Percentiles rank a stretch among this genome's conserved stretches.
Conservation (phyloP, 768 basidiomycete genomes). For the Daedalea quercina region DNA sequence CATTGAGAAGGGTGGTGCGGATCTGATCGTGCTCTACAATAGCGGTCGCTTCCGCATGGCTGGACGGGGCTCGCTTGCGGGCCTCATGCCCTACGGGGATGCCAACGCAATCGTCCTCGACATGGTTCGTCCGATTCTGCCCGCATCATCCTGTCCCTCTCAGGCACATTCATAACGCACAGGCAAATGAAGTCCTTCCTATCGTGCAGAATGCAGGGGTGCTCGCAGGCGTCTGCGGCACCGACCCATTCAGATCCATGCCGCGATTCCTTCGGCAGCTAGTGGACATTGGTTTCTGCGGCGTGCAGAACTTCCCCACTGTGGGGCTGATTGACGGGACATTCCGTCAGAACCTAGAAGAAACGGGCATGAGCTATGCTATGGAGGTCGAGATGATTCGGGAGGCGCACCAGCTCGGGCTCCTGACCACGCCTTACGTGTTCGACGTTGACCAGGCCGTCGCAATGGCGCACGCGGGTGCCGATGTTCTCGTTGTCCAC, state of each 20-base stretch:
- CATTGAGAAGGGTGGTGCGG: constrained; percentile 14
- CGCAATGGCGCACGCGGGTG: constrained; percentile 14
- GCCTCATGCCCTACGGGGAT: constrained; percentile 15
- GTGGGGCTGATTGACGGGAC: constrained; percentile 15
- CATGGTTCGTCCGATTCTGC: constrained; percentile 5
- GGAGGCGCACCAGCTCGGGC: constrained; percentile 11
- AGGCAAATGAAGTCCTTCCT: constrained; percentile 14
- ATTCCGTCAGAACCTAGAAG: constrained; percentile 16
- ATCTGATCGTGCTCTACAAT: constrained; percentile 15
- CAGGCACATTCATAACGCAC: neutral
- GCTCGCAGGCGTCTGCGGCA: constrained; percentile 15
- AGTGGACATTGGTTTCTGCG: constrained; percentile 13
- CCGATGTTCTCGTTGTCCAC: constrained; percentile 15
- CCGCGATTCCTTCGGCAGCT: constrained; percentile 15
- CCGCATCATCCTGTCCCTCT: neutral
- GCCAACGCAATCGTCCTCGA: constrained; percentile 13
- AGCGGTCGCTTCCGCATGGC: constrained; percentile 16
- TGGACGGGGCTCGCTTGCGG: constrained; percentile 10
- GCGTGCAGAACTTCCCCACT: constrained; percentile 18
- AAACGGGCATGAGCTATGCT: constrained; percentile 17
- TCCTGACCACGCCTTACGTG: constrained; percentile 16
- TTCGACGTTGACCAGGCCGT: constrained; percentile 10
- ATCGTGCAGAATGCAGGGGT: constrained; percentile 10
- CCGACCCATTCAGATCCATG: constrained; percentile 16
- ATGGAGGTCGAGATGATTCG: constrained; percentile 16